These are phyloP conservation scores for Capsicum baccatum DNA, from an alignment of 257 asterid species.

Conservation along the genomic window DNA sequence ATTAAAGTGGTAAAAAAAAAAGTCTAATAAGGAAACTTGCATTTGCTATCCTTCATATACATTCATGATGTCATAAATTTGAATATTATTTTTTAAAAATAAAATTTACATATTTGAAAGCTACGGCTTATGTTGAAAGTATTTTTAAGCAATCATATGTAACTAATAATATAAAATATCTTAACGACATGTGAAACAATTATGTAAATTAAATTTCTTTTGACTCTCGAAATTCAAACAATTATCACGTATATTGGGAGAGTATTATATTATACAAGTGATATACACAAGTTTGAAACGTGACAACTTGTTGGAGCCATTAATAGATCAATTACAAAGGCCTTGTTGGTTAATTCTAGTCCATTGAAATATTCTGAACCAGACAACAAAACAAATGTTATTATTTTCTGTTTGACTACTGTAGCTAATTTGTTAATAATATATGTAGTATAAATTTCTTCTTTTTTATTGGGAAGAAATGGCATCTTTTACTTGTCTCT, in stretches of 20 bases:
- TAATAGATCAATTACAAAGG: background rate
- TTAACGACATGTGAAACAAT: background rate
- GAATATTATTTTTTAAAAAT: background rate
- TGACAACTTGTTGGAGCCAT: background rate
- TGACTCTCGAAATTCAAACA: background rate
- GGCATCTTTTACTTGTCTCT: constrained; percentile 4
- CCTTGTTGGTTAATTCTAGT: constrained; percentile 32
- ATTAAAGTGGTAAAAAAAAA: background rate
- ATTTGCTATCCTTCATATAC: background rate
- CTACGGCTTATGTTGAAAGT: background rate
- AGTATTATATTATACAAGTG: background rate
- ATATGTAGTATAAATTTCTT: background rate
- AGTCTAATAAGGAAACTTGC: background rate
- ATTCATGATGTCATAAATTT: background rate
- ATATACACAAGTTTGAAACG: constrained; percentile 14
- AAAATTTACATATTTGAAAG: background rate
- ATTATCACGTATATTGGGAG: too few relatives aligned
- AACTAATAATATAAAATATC: background rate
- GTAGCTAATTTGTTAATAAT: background rate
- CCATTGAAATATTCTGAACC: constrained; percentile 7
- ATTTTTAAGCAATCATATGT: background rate
- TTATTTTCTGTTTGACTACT: background rate
- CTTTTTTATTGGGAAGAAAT: background rate
- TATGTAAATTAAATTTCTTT: background rate
- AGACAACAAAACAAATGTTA: background rate